A percentile compares a stretch with the other conserved stretches of the same genome.
Conservation (phyloP, 805 yeast species). For the Saccharomycopsis fermentans region DNA sequence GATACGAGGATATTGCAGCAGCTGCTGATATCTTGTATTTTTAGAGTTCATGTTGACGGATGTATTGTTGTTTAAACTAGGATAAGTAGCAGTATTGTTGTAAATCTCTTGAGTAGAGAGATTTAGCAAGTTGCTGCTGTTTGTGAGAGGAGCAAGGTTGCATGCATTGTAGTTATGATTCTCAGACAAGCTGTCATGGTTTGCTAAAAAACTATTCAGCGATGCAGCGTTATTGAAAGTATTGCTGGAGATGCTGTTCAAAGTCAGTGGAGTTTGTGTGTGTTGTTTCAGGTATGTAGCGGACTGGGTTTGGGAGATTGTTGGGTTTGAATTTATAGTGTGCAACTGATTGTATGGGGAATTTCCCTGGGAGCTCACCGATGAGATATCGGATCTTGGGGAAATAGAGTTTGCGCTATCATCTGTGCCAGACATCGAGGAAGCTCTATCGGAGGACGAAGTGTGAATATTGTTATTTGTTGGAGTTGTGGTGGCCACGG, state of each 20-base stretch:
- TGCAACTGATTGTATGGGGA: constrained; percentile 1
- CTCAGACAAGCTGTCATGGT: not conserved
- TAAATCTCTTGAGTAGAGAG: not conserved
- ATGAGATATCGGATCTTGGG: constrained; percentile 13
- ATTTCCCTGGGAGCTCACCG: constrained; percentile 13
- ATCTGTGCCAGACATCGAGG: constrained; percentile 1
- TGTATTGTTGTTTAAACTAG: not conserved
- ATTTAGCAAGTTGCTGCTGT: not conserved
- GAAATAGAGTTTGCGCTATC: constrained; percentile 10
- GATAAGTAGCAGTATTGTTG: not conserved
- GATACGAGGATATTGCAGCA: not conserved
- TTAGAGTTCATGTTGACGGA: not conserved
- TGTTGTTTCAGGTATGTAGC: not conserved
- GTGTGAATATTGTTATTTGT: constrained; percentile 3
- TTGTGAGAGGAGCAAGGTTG: not conserved
- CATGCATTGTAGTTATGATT: not conserved
- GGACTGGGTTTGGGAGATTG: not conserved
- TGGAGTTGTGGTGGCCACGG: not conserved
- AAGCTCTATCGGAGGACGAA: not conserved
- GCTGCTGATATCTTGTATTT: not conserved
- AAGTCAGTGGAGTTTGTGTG: not conserved
- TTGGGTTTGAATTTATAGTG: not conserved
- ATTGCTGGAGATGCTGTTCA: constrained; percentile 2
- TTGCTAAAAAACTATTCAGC: not conserved
- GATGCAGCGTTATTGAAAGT: not conserved